Evolutionary conservation across 2,329 filamentous ascomycete species (phyloP).

Genomic region (Monosporascus cannonballus): DNA sequence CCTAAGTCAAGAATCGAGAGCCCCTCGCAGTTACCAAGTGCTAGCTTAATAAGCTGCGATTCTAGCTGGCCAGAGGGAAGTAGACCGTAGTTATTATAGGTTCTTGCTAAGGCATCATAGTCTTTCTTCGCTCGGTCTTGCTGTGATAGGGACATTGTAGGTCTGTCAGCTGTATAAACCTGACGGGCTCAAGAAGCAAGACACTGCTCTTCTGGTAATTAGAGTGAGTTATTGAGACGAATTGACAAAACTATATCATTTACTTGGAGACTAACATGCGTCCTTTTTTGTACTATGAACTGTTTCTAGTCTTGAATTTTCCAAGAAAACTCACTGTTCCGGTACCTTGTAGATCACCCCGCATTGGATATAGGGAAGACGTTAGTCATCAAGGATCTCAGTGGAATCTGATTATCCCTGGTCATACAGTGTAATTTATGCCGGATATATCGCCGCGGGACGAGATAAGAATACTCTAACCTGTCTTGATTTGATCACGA

Average conservation of each 20-base stretch:
- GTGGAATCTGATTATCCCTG: neutral
- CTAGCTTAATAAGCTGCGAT: too few relatives aligned
- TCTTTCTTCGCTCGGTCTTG: neutral
- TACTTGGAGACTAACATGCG: too few relatives aligned
- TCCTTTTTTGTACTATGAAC: too few relatives aligned
- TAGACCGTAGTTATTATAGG: too few relatives aligned
- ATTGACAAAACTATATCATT: neutral
- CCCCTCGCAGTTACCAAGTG: neutral
- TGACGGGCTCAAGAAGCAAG: too few relatives aligned
- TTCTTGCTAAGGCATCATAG: too few relatives aligned
- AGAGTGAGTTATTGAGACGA: neutral
- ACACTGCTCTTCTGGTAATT: neutral
- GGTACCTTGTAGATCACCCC: neutral
- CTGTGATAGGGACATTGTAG: neutral
- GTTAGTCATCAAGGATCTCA: neutral
- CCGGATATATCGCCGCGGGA: neutral
- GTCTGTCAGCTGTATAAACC: neutral
- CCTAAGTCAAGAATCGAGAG: slow-evolving; percentile 2
- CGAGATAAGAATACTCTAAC: neutral
- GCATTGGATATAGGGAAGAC: neutral
- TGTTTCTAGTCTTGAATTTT: neutral
- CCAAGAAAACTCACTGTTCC: neutral
- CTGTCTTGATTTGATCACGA: neutral
- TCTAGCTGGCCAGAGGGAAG: too few relatives aligned
- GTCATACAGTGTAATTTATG: neutral